Base-by-base conservation (phyloP, 352 stramenopile species). In the Globisporangium cylindrosporum region DNA sequence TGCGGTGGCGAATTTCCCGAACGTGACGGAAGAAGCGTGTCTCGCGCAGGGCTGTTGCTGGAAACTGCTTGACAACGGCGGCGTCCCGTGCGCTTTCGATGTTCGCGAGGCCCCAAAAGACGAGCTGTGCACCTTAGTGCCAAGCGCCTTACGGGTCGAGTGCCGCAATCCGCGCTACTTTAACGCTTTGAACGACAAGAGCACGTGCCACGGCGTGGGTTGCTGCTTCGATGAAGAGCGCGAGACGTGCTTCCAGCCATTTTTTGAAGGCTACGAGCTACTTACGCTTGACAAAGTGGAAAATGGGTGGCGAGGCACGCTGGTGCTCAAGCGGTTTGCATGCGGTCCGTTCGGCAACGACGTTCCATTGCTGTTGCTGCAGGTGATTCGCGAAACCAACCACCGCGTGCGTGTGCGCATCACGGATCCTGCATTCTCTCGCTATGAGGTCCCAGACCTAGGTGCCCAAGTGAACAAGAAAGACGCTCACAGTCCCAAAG, bases 1-100 rank as follows among this genome's bases (percentile, higher is more conserved):
- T 25, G 67, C 74, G 10, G 69, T 73, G 15, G 34, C 71, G 10
- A 81, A 85, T 60, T 94, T 94, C 62, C 86, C 82, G 7, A 85
- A 83, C 41, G 76, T 73, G 34, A 95, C 86, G 20, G 86, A 93
- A 53, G 89, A 96, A 60, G 60, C 84, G 22, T 96, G 89, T 77
- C 64, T 88, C 25, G 89, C 87, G 3, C 89, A 96, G 63, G 89
- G 89, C 25, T 96, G 89, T 61, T 94, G 86, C 82, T 95, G 86
- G 86, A 77, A 91, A 55, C 73, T 69, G 59, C 73, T 93, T 12
- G 71, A 86, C 32, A 89, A 88, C 34, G 67, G 66, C 53, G 78
- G 76, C 22, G 36, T 91, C 7, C 80, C 83, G 8, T 96, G 89
- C 62, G 85, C 82, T 7, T 95, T 91, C 72, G 80, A 81, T 7